Evolutionary conservation across 1,139 yeast genomes (phyloP), one percentile per base, ranked within the genome.

Genomic region (Geotrichum europaeum): DNA sequence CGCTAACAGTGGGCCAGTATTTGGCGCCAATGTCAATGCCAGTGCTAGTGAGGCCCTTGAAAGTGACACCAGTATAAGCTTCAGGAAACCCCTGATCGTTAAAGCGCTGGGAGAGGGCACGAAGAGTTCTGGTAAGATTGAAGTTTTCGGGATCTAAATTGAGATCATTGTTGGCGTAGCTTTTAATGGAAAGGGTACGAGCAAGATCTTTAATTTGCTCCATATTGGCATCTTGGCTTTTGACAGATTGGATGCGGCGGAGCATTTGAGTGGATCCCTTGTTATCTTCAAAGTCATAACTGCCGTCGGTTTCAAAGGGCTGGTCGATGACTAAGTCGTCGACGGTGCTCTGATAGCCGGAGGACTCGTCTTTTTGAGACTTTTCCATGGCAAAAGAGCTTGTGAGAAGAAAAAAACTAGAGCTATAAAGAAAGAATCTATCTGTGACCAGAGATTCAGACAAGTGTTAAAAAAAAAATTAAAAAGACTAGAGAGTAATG

Each of bases 11-110:
- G 49, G 81, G 81, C 57, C 81, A 82, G 64, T 76, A 77, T 30
- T 82, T 79, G 52, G 83, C 82, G 49, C 82, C 78, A 32, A 81
- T 79, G 68, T 81, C 84, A 54, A 79, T 69, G 69, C 84, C 84
- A 60, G 72, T 72, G 58, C 81, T 79, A 20, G 82, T 78, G 45
- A 81, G 66, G 59, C 73, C 72, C 58, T 73, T 73, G 69, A 81
- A 79, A 12, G 79, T 77, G 56, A 81, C 77, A 68, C 84, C 84
- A 15, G 82, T 76, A 58, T 75, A 76, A 62, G 79, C 78, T 22
- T 78, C 74, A 62, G 77, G 78, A 55, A 78, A 75, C 63, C 83
- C 82, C 65, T 78, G 79, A 57, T 76, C 77, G 36, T 69, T 66
- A 53, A 70, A 69, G 60, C 69, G 70, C 53, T 69, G 69, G 53